Base-by-base conservation (phyloP, 2,329 filamentous ascomycete genomes). In the Boeremia lycopersici region DNA sequence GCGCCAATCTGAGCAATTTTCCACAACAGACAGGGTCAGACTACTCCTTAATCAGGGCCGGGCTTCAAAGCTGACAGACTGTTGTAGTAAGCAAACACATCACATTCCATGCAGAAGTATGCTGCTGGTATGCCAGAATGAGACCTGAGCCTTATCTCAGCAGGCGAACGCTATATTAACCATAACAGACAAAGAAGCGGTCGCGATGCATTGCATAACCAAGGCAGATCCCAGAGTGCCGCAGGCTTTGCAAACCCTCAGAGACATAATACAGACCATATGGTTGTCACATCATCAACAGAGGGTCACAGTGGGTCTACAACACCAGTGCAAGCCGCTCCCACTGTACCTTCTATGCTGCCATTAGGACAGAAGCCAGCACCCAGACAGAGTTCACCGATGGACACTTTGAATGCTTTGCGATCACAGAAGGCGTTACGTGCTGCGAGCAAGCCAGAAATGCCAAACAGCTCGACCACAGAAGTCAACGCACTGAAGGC, bases 271-370 rank as follows among this genome's bases (percentile, higher is more conserved):
- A 40, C 39, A 6, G 25, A 48, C 15, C 50, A 49, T n/a, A 47
- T 53, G 19, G 19, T 23, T 5, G 19, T 23, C 2, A 46, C 49
- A 35, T 64, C 63, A 15, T 33, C 57, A 3, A 41, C 41, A 29
- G 53, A 44, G 9, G 40, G 47, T 46, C 61, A 47, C 8, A 70
- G 62, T 43, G 59, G 63, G 10, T 43, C 43, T 11, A 65, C 60
- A 3, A 68, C 64, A 15, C 65, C 69, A 10, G 45, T 55, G 23
- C 63, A 57, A 17, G 48, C 28, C 17, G 65, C 62, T 4, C 66
- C 64, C 19, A 48, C 34, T 6, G 65, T 56, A 4, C 65, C 69
- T 17, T 62, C 62, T 1, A 71, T 71, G 62, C 8, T 63, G 3
- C 58, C 66, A 13, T 12, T 15, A 10, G 17, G 11, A 34, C 51